Percentiles rank a stretch among this genome's conserved stretches.
These are phyloP conservation scores for Curvularia sp. DNA, from an alignment of 2,329 filamentous ascomycete species.

Conservation along the genomic window DNA sequence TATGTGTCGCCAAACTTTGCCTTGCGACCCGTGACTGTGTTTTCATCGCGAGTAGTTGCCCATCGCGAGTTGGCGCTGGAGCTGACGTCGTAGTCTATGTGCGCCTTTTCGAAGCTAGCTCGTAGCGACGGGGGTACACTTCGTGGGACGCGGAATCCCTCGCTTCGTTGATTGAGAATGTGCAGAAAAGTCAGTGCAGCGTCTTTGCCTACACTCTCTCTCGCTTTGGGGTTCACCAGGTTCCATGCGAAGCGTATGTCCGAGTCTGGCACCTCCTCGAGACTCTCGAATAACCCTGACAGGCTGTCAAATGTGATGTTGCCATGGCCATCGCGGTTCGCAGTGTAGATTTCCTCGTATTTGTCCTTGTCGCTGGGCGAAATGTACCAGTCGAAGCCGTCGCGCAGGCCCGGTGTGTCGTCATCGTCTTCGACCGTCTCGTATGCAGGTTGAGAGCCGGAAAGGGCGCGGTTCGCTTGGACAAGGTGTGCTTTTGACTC, in stretches of 20 bases:
- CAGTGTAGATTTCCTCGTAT: conserved; percentile 96
- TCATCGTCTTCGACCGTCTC: conserved; percentile 81
- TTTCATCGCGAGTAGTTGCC: conserved; percentile 79
- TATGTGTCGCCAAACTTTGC: conserved; percentile 98
- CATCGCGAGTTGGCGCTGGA: conserved; percentile 78
- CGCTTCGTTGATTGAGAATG: conserved; percentile 94
- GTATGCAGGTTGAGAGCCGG: conserved; percentile 80
- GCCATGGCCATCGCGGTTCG: conserved; percentile 86
- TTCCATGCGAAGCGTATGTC: conserved; percentile 96
- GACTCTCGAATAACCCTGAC: conserved; percentile 80
- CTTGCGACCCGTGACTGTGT: conserved; percentile 85
- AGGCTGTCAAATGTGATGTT: conserved; percentile 77
- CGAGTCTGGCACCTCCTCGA: conserved; percentile 69
- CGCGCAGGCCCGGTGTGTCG: conserved; percentile 84
- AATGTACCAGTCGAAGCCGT: conserved; percentile 99
- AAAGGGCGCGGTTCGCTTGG: conserved; percentile 61
- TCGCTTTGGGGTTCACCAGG: conserved; percentile 89
- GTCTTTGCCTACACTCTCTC: conserved; percentile 87
- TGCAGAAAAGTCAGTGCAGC: conserved; percentile 93
- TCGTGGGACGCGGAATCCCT: conserved; percentile 92
- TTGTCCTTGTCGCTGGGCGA: conserved; percentile 87
- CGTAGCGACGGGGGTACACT: conserved; percentile 90
- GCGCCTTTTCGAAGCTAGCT: conserved; percentile 89
- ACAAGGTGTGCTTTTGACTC: conserved; percentile 68
- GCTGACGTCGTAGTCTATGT: conserved; percentile 95